Base-by-base conservation (phyloP, 2,329 filamentous ascomycete genomes). In the Cladophialophora chaetospira region DNA sequence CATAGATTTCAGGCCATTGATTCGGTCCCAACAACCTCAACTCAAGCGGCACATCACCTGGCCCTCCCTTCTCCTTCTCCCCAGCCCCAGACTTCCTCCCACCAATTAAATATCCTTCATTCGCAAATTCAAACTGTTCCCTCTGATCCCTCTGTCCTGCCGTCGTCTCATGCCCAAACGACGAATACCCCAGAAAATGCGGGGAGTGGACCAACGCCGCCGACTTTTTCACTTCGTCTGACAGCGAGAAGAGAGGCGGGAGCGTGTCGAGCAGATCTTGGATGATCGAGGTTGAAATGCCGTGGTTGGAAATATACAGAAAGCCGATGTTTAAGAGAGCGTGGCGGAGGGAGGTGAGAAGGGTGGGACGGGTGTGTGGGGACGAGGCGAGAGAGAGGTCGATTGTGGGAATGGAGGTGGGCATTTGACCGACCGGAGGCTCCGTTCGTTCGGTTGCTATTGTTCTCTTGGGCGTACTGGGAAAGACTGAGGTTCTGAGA, bases 131-230 rank as follows among this genome's bases (percentile, higher is more conserved):
- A 45, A 84, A 80, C 63, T 86, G 83, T 66, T 86, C 82, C 15
- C 82, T 71, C 15, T 73, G 69, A 64, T 86, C 83, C 11, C 69
- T 63, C 49, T 71, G 69, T 0, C 81, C 80, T 0, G 79, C 77
- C 1, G 84, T 86, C 0, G 71, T 81, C 66, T 86, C 83, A 21
- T 78, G 72, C 0, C 82, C 82, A 15, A 76, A 75, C 0, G 73
- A 77, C 59, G 79, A 82, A 65, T 85, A 86, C 0, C 83, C 83
- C 2, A 86, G 71, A 54, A 86, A 84, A 65, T 85, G 82, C 8
- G 82, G 81, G 1, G 80, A 85, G 23, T 83, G 79, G 23, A 74
- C 68, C 15, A 72, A 55, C 6, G 63, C 65, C 5, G 57, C 63
- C 2, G 55, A 56, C 15, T 51, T 50, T 46, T 68, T 69, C 25